These are phyloP conservation scores for Hyaloscypha bicolor DNA, from an alignment of 495 filamentous ascomycete species.

Conservation along the genomic window DNA sequence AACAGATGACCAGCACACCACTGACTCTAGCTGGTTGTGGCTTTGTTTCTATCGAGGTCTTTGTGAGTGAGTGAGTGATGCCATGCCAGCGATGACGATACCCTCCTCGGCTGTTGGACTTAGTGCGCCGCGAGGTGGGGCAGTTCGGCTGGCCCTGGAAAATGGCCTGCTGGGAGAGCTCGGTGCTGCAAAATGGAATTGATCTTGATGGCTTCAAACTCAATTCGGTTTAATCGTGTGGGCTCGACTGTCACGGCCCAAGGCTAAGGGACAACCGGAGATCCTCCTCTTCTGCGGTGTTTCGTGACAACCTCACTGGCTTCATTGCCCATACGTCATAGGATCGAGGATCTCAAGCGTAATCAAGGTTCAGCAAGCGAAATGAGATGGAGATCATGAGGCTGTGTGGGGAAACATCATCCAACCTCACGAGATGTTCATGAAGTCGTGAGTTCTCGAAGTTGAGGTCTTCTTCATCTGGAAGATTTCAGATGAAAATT, in stretches of 20 bases:
- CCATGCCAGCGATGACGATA: slow-evolving; percentile 1
- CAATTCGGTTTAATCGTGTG: not conserved
- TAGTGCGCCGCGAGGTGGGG: not conserved
- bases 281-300: not conserved
- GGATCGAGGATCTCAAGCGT: not conserved
- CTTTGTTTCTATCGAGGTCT: not conserved
- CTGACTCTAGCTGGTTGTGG: not conserved
- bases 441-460: not conserved
- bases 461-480: not conserved
- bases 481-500: not conserved
- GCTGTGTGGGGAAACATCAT: not conserved
- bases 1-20: slow-evolving; percentile 1
- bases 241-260: not conserved
- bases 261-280: not conserved
- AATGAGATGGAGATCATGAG: slow-evolving; percentile 14
- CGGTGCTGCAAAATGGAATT: not conserved
- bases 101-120: not conserved
- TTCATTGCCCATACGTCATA: slow-evolving; percentile 1
- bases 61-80: no score
- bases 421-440: not conserved
- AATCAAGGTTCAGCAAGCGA: slow-evolving; percentile 10
- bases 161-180: not conserved
- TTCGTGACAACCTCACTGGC: not conserved
- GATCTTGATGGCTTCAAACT: not conserved
- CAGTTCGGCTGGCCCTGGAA: not conserved